Evolutionary conservation across 208 protist genomes (phyloP).

Genomic region (Crithidia sp.): DNA sequence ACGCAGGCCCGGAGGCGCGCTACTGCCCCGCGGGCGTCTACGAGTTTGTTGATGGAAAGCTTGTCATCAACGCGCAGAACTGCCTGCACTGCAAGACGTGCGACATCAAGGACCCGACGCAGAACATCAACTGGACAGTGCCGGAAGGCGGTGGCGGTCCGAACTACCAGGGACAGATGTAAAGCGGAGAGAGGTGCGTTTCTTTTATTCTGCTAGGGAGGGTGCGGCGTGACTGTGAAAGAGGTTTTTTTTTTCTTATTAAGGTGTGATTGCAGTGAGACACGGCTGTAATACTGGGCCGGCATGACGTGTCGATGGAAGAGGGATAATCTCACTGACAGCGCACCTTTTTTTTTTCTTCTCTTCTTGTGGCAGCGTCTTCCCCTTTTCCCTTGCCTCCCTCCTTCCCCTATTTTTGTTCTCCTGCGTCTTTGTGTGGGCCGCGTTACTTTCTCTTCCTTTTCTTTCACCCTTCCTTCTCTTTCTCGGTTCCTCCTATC

Average conservation of each 20-base stretch:
- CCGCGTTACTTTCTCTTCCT: background rate
- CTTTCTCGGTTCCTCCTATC: background rate
- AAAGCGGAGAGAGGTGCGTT: background rate
- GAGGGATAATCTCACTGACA: background rate
- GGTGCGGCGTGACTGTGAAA: no score
- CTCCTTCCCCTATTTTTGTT: background rate
- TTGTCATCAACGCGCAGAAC: conserved; percentile 98
- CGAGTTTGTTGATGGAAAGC: conserved; percentile 88
- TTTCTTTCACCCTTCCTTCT: conserved; percentile 17
- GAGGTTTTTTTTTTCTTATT: background rate
- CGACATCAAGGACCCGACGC: conserved; percentile 98
- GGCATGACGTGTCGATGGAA: background rate
- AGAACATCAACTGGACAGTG: conserved; percentile 98
- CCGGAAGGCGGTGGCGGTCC: conserved; percentile 94
- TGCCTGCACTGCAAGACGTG: conserved; percentile 99
- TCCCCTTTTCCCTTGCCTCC: conserved; percentile 14
- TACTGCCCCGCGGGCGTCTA: conserved; percentile 98
- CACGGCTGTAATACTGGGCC: no score
- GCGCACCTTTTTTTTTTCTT: conserved; percentile 22
- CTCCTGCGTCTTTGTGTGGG: background rate
- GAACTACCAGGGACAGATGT: conserved; percentile 89
- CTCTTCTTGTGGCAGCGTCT: conserved; percentile 10
- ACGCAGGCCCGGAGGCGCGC: conserved; percentile 92
- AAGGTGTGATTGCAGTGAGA: no score
- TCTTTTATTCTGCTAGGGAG: background rate